phyloP scores from a whole-genome alignment of 768 basidiomycete genomes.

The Phaeolepiota aurea region DNA sequence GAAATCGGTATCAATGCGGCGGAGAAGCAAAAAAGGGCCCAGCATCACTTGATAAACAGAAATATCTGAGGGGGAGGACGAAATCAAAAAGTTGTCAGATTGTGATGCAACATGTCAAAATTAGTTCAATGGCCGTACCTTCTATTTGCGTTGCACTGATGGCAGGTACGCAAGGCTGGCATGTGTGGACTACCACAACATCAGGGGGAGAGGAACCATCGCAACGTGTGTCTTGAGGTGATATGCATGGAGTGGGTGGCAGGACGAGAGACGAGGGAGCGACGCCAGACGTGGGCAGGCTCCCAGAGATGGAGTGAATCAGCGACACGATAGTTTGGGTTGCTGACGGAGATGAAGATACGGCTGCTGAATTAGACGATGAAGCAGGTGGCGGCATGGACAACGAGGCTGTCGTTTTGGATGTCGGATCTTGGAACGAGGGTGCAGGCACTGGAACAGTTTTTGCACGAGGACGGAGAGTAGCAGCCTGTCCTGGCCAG shows the following conservation, averaged over 20 bases:
- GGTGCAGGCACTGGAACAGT: slow-evolving; percentile 20
- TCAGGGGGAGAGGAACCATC: slow-evolving; percentile 20
- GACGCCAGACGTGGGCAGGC: slow-evolving; percentile 19
- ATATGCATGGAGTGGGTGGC: slow-evolving; percentile 24
- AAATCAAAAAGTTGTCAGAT: slow-evolving; percentile 6
- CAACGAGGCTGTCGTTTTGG: slow-evolving; percentile 9
- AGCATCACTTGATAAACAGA: slow-evolving; percentile 68
- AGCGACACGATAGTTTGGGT: slow-evolving; percentile 26
- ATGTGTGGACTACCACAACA: slow-evolving; percentile 52
- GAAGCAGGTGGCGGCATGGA: slow-evolving; percentile 11
- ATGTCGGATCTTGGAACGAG: slow-evolving; percentile 6
- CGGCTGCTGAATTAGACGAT: slow-evolving; percentile 13
- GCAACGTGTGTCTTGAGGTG: slow-evolving; percentile 30
- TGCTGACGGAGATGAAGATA: slow-evolving; percentile 11
- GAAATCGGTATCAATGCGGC: slow-evolving; percentile 74
- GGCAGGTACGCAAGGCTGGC: slow-evolving; percentile 51
- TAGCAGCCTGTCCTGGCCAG: slow-evolving; percentile 11
- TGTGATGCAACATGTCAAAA: not conserved
- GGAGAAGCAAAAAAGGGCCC: slow-evolving; percentile 45
- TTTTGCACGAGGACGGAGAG: slow-evolving; percentile 30
- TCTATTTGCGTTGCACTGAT: slow-evolving; percentile 64
- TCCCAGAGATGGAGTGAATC: slow-evolving; percentile 32
- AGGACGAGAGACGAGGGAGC: slow-evolving; percentile 21
- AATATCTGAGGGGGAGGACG: slow-evolving; percentile 37
- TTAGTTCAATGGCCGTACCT: slow-evolving; percentile 31